Base-by-base conservation (phyloP, 2,329 filamentous ascomycete species). In the Aspergillus hortae region DNA sequence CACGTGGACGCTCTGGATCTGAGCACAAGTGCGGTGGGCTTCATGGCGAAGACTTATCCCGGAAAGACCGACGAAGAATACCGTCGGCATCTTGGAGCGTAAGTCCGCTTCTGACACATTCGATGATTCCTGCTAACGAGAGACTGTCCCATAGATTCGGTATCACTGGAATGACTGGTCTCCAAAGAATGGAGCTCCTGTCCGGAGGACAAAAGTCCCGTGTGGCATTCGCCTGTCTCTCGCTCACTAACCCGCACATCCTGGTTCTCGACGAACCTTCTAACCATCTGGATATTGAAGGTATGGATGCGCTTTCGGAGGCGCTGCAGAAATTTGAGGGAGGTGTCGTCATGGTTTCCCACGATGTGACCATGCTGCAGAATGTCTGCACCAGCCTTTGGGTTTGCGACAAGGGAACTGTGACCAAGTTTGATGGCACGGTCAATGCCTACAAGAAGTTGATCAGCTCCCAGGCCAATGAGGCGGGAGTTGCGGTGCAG, bases 291-390 rank as follows among this genome's bases (percentile, higher is more conserved):
- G 94, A 99, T 83, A 97, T 99, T 63, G 94, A 99, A 73, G 94
- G 94, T 58, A 96, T 99, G 94, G 94, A 99, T 71, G 92, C 94
- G 10, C 79, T 99, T 48, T 87, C 90, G 4, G 85, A 87, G 27
- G 94, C 94, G 14, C 78, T 99, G 61, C 82, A 85, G 61, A 83
- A 86, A 58, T 99, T 97, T 76, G 83, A 95, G 75, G 94, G 94
- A 56, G 94, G 94, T 70, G 92, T 99, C 51, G 78, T 99, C 64
- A 97, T 99, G 91, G 94, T 99, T 52, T 95, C 89, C 67, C 94
- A 99, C 87, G 94, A 99, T 69, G 94, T 99, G 49, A 97, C 94
- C 1, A 96, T 99, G 90, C 73, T 99, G 72, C 91, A 96, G 78
- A 95, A 89, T 48, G 94, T 99, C 35, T 99, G 94, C 74, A 94